These are phyloP conservation scores for Talaromyces funiculosus DNA, from an alignment of 2,329 filamentous ascomycete species.

Conservation along the genomic window DNA sequence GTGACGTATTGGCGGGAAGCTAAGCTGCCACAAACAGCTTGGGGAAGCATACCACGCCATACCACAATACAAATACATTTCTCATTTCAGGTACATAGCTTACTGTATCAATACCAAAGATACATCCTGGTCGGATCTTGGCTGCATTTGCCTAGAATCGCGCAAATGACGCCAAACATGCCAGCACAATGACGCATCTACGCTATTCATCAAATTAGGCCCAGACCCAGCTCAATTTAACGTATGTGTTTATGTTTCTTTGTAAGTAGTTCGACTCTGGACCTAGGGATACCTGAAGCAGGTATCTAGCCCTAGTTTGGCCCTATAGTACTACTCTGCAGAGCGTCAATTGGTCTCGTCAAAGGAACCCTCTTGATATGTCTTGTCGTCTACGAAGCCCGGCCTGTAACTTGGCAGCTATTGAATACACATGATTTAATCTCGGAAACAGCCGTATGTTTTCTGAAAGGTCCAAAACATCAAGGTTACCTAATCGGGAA, in stretches of 20 bases:
- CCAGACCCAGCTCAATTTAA: no score
- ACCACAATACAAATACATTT: neutral
- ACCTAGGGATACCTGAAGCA: neutral
- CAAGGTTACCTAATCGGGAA: neutral
- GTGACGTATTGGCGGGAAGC: conserved; percentile 11
- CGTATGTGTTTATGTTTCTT: no score
- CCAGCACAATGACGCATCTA: neutral
- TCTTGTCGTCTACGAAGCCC: neutral
- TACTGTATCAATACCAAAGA: neutral
- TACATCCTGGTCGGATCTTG: neutral
- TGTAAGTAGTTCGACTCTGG: no score
- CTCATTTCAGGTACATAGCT: neutral
- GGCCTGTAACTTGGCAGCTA: no score
- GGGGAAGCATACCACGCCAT: neutral
- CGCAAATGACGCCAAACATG: neutral
- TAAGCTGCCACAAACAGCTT: neutral
- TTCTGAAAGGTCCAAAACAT: neutral
- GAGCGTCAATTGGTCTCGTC: neutral
- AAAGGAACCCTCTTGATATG: neutral
- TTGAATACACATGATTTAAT: no score
- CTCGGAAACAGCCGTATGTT: no score
- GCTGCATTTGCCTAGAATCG: neutral
- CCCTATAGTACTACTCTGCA: neutral
- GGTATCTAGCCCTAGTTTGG: neutral
- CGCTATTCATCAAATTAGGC: no score